Percentiles rank a stretch among this genome's conserved stretches.
These are phyloP conservation scores for Lentinula aciculospora DNA, from an alignment of 768 basidiomycete genomes.

Conservation along the genomic window DNA sequence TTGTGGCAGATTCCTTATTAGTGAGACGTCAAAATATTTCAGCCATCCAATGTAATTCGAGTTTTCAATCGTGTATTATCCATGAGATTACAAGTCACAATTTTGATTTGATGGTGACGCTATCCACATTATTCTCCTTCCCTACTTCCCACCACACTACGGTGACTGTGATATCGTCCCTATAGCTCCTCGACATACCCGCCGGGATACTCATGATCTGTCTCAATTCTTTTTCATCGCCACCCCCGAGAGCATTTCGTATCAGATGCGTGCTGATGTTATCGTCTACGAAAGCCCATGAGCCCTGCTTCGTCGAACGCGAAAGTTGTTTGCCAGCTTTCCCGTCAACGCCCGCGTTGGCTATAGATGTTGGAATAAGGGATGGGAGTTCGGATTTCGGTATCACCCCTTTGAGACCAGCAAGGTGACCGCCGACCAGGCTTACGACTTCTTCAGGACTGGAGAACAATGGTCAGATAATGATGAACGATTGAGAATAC, in stretches of 20 bases:
- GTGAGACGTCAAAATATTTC: too few relatives aligned
- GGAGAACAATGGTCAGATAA: constrained; percentile 8
- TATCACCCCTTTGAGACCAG: constrained; percentile 61
- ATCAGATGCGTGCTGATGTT: constrained; percentile 81
- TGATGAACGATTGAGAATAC: background rate
- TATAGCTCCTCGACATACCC: constrained; percentile 66
- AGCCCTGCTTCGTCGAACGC: constrained; percentile 30
- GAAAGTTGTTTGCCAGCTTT: constrained; percentile 60
- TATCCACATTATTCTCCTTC: constrained; percentile 33
- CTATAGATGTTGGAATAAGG: constrained; percentile 47
- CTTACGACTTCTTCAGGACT: constrained; percentile 84
- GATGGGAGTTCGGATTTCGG: constrained; percentile 50
- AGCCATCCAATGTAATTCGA: too few relatives aligned
- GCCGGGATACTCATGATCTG: constrained; percentile 76
- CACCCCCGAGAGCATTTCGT: constrained; percentile 90
- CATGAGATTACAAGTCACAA: too few relatives aligned
- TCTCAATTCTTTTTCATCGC: constrained; percentile 51
- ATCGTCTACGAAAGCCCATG: constrained; percentile 78
- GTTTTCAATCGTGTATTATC: too few relatives aligned
- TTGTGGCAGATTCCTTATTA: too few relatives aligned
- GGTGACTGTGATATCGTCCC: constrained; percentile 84
- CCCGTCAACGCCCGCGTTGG: constrained; percentile 37
- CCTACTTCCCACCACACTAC: constrained; percentile 83
- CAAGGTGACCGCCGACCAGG: constrained; percentile 78
- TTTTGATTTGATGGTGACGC: constrained; percentile 38